phyloP scores from a whole-genome alignment of 2,329 filamentous ascomycete species.

The Alternaria angustiovoidea region DNA sequence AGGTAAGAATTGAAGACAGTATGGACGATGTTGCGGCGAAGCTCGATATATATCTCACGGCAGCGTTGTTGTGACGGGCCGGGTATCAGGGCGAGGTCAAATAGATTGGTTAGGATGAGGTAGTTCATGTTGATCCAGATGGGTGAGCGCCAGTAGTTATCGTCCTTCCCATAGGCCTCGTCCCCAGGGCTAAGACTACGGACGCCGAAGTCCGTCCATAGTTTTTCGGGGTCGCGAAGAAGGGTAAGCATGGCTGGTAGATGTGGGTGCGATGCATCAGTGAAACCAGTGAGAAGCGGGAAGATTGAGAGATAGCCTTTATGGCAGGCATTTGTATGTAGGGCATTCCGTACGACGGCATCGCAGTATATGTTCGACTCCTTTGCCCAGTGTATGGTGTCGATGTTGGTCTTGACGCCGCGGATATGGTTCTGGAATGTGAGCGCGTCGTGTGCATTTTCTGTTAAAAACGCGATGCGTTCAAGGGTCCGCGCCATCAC shows the following conservation, averaged over 20 bases:
- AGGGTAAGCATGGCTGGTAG: conserved; percentile 77
- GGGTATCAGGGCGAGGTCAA: conserved; percentile 42
- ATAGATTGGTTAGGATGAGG: conserved; percentile 78
- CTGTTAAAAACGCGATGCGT: conserved; percentile 77
- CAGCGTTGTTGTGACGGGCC: conserved; percentile 74
- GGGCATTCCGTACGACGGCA: conserved; percentile 86
- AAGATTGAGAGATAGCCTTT: conserved; percentile 93
- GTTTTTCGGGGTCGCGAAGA: conserved; percentile 77
- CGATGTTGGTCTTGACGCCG: conserved; percentile 81
- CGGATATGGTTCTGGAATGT: conserved; percentile 73
- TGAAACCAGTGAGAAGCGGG: conserved; percentile 83
- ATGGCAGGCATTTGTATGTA: conserved; percentile 84
- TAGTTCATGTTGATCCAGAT: conserved; percentile 99
- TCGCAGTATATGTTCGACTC: conserved; percentile 85
- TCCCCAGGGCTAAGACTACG: conserved; percentile 84
- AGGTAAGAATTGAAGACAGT: conserved; percentile 87
- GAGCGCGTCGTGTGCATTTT: conserved; percentile 73
- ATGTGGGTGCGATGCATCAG: conserved; percentile 75
- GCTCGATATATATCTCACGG: conserved; percentile 72
- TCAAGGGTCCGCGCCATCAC: conserved; percentile 84
- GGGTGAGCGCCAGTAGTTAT: conserved; percentile 96
- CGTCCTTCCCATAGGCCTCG: conserved; percentile 80
- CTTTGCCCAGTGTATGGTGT: conserved; percentile 91
- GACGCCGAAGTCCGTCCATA: conserved; percentile 87
- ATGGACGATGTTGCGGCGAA: conserved; percentile 83